phyloP scores from a whole-genome alignment of 2,329 filamentous ascomycete species.

The Aspergillus neotritici region DNA sequence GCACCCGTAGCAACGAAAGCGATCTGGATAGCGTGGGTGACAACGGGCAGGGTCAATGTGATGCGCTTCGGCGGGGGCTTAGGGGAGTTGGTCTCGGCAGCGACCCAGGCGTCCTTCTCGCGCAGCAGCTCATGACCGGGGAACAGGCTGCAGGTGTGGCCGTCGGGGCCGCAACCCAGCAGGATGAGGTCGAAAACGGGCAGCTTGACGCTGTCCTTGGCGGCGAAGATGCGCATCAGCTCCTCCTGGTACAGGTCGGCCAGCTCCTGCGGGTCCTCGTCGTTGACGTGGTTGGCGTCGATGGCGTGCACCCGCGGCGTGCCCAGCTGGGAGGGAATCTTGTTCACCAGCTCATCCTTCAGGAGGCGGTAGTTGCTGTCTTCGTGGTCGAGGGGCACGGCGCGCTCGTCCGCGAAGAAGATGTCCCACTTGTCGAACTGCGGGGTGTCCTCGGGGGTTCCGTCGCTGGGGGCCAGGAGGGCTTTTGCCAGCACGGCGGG shows the following conservation, averaged over 20 bases:
- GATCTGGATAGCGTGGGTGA: slow-evolving; percentile 77
- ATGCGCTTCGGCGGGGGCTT: slow-evolving; percentile 90
- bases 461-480: slow-evolving; percentile 57
- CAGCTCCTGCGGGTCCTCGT: slow-evolving; percentile 83
- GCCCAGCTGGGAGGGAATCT: slow-evolving; percentile 65
- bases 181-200: slow-evolving; percentile 93
- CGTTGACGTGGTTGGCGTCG: slow-evolving; percentile 59
- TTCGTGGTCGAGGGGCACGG: slow-evolving; percentile 81
- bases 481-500: slow-evolving; percentile 82
- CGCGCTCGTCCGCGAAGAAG: slow-evolving; percentile 97
- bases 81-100: slow-evolving; percentile 84
- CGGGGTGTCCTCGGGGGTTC: slow-evolving; percentile 54
- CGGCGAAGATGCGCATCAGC: slow-evolving; percentile 79
- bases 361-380: slow-evolving; percentile 93
- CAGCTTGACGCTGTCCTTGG: slow-evolving; percentile 86
- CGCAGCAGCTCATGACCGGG: slow-evolving; percentile 80
- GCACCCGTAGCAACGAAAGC: slow-evolving; percentile 87
- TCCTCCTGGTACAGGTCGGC: slow-evolving; percentile 90
- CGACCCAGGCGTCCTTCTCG: slow-evolving; percentile 86
- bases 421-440: slow-evolving; percentile 90
- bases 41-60: slow-evolving; percentile 85
- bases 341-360: slow-evolving; percentile 80
- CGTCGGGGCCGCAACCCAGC: slow-evolving; percentile 89
- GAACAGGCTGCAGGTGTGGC: slow-evolving; percentile 95
- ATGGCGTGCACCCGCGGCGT: slow-evolving; percentile 74